phyloP scores from a whole-genome alignment of 495 filamentous ascomycete genomes.

The Elaphomyces granulatus region DNA sequence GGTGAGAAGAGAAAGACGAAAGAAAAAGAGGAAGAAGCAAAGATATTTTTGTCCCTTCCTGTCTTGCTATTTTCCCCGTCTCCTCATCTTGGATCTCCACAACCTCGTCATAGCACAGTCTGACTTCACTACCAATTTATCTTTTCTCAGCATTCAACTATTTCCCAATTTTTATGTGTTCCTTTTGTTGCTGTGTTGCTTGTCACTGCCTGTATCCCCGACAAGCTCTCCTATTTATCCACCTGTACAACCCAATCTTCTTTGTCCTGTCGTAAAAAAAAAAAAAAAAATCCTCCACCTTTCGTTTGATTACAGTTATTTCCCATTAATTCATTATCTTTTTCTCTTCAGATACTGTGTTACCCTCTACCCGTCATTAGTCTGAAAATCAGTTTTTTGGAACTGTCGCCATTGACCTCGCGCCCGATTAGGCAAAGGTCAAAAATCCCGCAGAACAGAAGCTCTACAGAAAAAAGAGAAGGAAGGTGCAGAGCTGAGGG shows the following conservation, averaged over 20 bases:
- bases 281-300: not conserved
- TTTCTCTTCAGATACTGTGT: slow-evolving; percentile 5
- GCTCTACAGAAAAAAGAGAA: too few relatives aligned
- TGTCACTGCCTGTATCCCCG: not conserved
- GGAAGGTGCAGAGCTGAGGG: too few relatives aligned
- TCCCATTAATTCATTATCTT: not conserved
- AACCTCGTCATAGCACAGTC: slow-evolving; percentile 1
- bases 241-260: not conserved
- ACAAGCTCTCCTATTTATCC: not conserved
- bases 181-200: not conserved
- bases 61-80: not conserved
- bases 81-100: not conserved
- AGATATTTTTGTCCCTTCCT: not conserved
- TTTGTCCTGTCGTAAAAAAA: not conserved
- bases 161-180: not conserved
- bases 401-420: too few relatives aligned
- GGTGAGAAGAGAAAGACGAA: too few relatives aligned
- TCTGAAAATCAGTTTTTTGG: too few relatives aligned
- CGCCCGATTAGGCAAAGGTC: too few relatives aligned
- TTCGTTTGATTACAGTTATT: not conserved
- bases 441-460: too few relatives aligned
- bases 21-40: too few relatives aligned
- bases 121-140: not conserved
- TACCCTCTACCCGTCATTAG: too few relatives aligned
- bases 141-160: not conserved